phyloP scores from a whole-genome alignment of 2,329 filamentous ascomycete genomes.

The Calycina marina region DNA sequence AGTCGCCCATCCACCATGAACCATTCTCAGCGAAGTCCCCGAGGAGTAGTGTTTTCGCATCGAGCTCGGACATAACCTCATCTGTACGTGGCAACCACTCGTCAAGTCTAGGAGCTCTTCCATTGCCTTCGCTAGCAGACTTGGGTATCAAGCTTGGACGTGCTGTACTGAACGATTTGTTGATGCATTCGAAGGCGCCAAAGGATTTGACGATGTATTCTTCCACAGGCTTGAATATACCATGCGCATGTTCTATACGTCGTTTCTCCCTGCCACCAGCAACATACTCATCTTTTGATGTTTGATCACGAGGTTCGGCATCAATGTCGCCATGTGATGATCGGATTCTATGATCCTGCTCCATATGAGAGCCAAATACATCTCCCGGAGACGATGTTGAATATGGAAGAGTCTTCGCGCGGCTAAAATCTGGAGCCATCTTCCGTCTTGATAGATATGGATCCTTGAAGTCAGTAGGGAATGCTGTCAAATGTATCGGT shows the following conservation, averaged over 20 bases:
- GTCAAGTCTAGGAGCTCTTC: constrained; percentile 9
- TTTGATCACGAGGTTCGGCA: too few relatives aligned
- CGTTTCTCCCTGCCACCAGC: constrained; percentile 25
- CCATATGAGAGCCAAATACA: constrained; percentile 12
- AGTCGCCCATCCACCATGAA: constrained; percentile 59
- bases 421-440: constrained; percentile 1
- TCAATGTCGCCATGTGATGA: constrained; percentile 1
- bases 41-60: constrained; percentile 59
- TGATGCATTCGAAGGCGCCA: constrained; percentile 56
- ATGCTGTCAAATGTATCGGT: constrained; percentile 8
- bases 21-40: constrained; percentile 72
- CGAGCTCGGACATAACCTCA: constrained; percentile 40
- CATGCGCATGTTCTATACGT: constrained; percentile 26
- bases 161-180: constrained; percentile 54
- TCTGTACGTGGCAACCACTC: constrained; percentile 22
- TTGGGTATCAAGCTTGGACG: constrained; percentile 24
- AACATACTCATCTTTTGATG: neutral
- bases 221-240: constrained; percentile 62
- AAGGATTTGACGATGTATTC: constrained; percentile 62
- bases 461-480: constrained; percentile 5
- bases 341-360: constrained; percentile 5
- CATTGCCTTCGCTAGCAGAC: constrained; percentile 17
- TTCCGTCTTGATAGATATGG: neutral
- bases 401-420: constrained; percentile 8
- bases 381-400: constrained; percentile 17